Evolutionary conservation across 202 grass and related monocot genomes (phyloP).

Genomic region (Hordeum pubiflorum): DNA sequence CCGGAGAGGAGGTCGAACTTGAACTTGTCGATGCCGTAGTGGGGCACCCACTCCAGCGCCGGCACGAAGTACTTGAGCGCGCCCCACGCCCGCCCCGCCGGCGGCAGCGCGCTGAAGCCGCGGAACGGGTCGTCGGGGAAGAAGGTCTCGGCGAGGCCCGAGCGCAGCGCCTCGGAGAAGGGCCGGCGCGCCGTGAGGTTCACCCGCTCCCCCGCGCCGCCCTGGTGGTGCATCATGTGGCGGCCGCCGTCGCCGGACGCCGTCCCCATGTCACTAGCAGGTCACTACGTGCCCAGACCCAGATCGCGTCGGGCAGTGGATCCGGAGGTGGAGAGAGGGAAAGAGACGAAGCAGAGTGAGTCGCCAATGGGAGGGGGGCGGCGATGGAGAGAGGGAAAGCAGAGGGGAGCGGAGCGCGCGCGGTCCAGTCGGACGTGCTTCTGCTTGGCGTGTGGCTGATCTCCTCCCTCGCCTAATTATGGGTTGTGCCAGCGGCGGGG

Average conservation of each 20-base stretch:
- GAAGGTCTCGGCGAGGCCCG: slow-evolving; percentile 67
- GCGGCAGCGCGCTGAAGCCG: slow-evolving; percentile 36
- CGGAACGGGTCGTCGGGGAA: slow-evolving; percentile 94
- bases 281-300: background rate
- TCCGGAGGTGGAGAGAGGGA: background rate
- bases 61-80: slow-evolving; percentile 68
- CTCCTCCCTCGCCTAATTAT: slow-evolving; percentile 24
- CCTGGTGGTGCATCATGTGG: background rate
- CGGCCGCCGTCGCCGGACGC: slow-evolving; percentile 4
- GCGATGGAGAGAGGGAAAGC: background rate
- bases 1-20: slow-evolving; percentile 84
- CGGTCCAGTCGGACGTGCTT: background rate
- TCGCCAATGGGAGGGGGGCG: background rate
- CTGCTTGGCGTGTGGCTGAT: background rate
- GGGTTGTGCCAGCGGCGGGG: background rate
- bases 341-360: background rate
- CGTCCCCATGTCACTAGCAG: slow-evolving; percentile 14
- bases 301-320: background rate
- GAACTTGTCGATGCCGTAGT: slow-evolving; percentile 52
- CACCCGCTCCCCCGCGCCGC: background rate
- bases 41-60: slow-evolving; percentile 58
- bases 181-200: slow-evolving; percentile 42
- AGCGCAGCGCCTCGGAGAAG: slow-evolving; percentile 26
- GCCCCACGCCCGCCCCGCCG: slow-evolving; percentile 23
- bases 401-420: background rate